Evolutionary conservation across 805 yeast species (phyloP).

Genomic region (Candida vartiovaarae): DNA sequence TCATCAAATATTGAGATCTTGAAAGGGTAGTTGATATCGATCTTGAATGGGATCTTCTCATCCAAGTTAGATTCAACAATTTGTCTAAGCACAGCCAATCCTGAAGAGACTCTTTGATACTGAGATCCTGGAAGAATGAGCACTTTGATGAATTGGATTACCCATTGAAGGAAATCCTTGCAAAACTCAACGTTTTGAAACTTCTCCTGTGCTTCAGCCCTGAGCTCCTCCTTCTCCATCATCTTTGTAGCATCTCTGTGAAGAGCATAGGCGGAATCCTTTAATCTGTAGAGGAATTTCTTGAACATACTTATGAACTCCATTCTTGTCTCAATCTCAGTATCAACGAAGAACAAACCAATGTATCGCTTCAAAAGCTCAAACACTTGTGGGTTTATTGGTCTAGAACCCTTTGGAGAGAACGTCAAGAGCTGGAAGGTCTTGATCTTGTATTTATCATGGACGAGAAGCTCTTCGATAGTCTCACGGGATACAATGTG

Average conservation of each 20-base stretch:
- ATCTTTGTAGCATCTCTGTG: slow-evolving; percentile 44
- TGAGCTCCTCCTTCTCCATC: slow-evolving; percentile 29
- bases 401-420: slow-evolving; percentile 54
- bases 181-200: slow-evolving; percentile 26
- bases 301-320: slow-evolving; percentile 56
- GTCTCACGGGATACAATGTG: slow-evolving; percentile 28
- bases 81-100: slow-evolving; percentile 39
- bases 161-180: slow-evolving; percentile 33
- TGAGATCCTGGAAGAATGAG: slow-evolving; percentile 51
- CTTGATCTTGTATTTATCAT: slow-evolving; percentile 38
- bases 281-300: slow-evolving; percentile 54
- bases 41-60: slow-evolving; percentile 32
- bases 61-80: slow-evolving; percentile 55
- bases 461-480: slow-evolving; percentile 37
- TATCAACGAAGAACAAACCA: slow-evolving; percentile 52
- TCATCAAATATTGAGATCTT: slow-evolving; percentile 34
- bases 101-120: slow-evolving; percentile 43
- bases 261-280: slow-evolving; percentile 60
- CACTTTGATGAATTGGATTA: slow-evolving; percentile 29
- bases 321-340: slow-evolving; percentile 61
- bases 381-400: slow-evolving; percentile 41
- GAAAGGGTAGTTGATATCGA: slow-evolving; percentile 44
- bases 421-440: slow-evolving; percentile 56
- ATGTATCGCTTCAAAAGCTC: slow-evolving; percentile 37
- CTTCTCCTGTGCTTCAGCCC: slow-evolving; percentile 29